Evolutionary conservation across 306 rosid species (phyloP).

Genomic region (Acacia melanoxylon): DNA sequence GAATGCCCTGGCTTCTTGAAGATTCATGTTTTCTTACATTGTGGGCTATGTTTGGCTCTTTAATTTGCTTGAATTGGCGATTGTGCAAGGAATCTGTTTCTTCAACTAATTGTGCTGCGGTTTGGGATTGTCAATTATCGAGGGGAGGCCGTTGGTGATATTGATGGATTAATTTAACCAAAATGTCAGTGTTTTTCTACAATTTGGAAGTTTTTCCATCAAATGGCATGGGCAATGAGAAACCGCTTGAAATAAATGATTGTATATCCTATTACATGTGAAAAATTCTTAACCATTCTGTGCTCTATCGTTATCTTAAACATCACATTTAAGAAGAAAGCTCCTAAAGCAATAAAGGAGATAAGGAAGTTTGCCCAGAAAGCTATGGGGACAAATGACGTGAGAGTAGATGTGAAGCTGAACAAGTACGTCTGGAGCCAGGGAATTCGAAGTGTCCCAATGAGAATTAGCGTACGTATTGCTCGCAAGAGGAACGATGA

Average conservation of each 20-base stretch:
- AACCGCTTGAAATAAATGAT: not conserved
- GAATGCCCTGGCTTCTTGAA: not conserved
- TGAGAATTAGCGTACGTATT: conserved; percentile 88
- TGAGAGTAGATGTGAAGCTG: conserved; percentile 89
- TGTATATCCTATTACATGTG: not conserved
- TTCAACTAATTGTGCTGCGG: not conserved
- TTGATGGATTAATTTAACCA: not conserved
- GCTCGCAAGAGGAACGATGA: conserved; percentile 98
- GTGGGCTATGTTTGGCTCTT: not conserved
- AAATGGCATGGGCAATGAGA: not conserved
- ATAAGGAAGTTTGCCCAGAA: conserved; percentile 89
- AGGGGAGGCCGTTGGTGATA: not conserved
- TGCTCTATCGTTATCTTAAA: conserved; percentile 20
- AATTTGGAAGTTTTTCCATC: not conserved
- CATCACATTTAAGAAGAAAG: conserved; percentile 97
- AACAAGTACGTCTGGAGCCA: conserved; percentile 93
- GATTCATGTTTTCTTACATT: not conserved
- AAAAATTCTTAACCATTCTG: not conserved
- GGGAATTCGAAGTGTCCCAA: conserved; percentile 95
- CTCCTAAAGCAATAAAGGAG: conserved; percentile 95
- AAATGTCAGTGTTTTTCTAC: not conserved
- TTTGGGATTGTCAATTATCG: not conserved
- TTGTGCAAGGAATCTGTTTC: not conserved
- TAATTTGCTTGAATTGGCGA: not conserved
- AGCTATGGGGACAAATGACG: conserved; percentile 93